Base-by-base conservation (phyloP, 2,329 filamentous ascomycete species). In the Stachybotrys chlorohalonatus region DNA sequence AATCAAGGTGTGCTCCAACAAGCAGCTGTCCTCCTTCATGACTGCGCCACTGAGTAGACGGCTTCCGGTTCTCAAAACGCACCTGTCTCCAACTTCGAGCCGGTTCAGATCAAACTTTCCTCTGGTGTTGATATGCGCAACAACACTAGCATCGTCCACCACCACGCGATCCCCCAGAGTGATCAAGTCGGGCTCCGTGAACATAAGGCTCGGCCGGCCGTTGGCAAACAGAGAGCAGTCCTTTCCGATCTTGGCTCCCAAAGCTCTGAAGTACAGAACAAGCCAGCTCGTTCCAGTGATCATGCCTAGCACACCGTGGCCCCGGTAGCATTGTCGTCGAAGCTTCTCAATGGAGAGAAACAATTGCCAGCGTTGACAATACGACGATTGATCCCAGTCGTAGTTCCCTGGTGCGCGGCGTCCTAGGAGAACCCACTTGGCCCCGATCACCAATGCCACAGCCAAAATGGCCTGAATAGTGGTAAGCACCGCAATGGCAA, bases 331-430 rank as follows among this genome's bases (percentile, higher is more conserved):
- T 47, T 73, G 67, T 8, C 75, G 70, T 1, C 78, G 73, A 3
- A 83, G 64, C 16, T 71, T 71, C 66, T 82, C 79, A 45, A 81
- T 71, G 32, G 72, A 71, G 3, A 82, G 68, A 61, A 78, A 79
- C 8, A 82, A 61, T 60, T 83, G 79, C 79, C 80, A 83, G 39
- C 78, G 75, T 60, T 83, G 80, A 64, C 79, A 82, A 66, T 82
- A 83, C 15, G 72, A 69, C 17, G 69, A 75, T 63, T 76, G 76
- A 61, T 83, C 80, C 80, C 80, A 83, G 64, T 81, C 77, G 59
- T 80, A 80, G 57, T 76, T 77, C 13, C 80, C 80, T 3, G 75
- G 74, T 56, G 66, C 65, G 46, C 79, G 71, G 17, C 74, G 73
- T 15, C 79, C 79, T 30, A 82, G 68, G 2, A 82, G 64, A 2